phyloP scores from a whole-genome alignment of 164 flowering plant species.

The Nelumbo lutea region DNA sequence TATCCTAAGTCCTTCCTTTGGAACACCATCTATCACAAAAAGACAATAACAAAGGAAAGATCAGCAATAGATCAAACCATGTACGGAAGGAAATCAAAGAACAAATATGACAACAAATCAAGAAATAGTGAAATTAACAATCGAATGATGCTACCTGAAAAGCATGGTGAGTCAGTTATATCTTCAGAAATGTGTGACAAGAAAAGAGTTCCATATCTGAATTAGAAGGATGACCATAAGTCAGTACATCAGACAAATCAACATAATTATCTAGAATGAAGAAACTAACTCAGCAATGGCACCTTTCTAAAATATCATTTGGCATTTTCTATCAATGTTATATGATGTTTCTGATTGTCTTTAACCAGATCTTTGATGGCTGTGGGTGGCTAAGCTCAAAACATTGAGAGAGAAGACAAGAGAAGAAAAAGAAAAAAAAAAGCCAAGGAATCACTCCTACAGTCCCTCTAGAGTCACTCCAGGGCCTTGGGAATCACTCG shows the following conservation, averaged over 20 bases:
- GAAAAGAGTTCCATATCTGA: conserved; percentile 83
- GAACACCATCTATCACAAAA: conserved; percentile 79
- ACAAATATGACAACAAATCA: neutral
- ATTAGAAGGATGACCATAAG: neutral
- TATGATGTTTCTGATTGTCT: too few species aligned
- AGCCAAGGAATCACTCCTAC: too few species aligned
- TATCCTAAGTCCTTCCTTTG: conserved; percentile 88
- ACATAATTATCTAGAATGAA: conserved; percentile 1
- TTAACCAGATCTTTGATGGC: too few species aligned
- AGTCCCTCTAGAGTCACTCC: too few species aligned
- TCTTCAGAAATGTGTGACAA: conserved; percentile 78
- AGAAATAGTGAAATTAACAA: conserved; percentile 5
- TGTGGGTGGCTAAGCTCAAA: too few species aligned
- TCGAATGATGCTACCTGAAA: conserved; percentile 50
- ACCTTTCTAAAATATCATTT: too few species aligned
- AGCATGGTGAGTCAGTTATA: conserved; percentile 57
- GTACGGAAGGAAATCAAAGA: neutral
- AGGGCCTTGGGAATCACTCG: too few species aligned
- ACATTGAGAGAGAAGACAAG: too few species aligned
- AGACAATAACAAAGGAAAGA: neutral
- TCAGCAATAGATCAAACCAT: conserved; percentile 2
- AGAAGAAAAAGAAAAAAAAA: too few species aligned
- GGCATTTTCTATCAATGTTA: too few species aligned
- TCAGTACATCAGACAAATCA: neutral
- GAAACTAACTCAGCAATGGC: neutral